phyloP scores from a whole-genome alignment of 176 grass and related monocot species.

The bread wheat (Triticum aestivum) region DNA sequence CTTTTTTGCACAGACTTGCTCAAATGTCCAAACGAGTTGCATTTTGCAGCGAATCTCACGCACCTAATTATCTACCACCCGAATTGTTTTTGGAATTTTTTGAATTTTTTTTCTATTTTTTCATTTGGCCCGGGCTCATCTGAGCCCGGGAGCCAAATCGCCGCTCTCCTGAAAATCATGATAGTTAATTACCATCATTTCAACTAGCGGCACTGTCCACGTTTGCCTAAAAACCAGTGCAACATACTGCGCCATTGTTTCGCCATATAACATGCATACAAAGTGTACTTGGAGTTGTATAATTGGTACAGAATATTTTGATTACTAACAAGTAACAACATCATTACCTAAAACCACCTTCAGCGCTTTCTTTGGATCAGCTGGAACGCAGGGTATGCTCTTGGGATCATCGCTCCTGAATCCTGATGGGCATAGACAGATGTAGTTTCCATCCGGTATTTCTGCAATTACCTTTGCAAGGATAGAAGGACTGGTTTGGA shows the following conservation, averaged over 20 bases:
- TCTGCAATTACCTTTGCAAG: not conserved
- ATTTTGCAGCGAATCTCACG: no score
- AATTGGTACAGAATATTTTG: not conserved
- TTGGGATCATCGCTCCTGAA: not conserved
- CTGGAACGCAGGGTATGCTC: not conserved
- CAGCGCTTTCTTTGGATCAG: not conserved
- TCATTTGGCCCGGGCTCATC: no score
- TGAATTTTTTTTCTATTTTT: no score
- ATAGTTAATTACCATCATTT: not conserved
- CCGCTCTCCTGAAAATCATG: not conserved
- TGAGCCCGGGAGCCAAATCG: no score
- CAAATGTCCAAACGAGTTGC: no score
- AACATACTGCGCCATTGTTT: not conserved
- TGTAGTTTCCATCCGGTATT: not conserved
- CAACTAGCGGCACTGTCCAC: not conserved
- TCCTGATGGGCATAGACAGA: not conserved
- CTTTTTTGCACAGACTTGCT: no score
- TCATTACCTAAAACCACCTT: not conserved
- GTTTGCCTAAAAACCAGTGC: not conserved
- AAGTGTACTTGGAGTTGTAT: not conserved
- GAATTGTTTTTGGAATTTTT: no score
- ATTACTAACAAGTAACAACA: not conserved
- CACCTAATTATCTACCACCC: no score
- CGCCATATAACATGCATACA: not conserved
- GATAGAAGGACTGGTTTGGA: not conserved